Evolutionary conservation across 345 rosid genomes (phyloP).

Genomic region (Passiflora organensis): DNA sequence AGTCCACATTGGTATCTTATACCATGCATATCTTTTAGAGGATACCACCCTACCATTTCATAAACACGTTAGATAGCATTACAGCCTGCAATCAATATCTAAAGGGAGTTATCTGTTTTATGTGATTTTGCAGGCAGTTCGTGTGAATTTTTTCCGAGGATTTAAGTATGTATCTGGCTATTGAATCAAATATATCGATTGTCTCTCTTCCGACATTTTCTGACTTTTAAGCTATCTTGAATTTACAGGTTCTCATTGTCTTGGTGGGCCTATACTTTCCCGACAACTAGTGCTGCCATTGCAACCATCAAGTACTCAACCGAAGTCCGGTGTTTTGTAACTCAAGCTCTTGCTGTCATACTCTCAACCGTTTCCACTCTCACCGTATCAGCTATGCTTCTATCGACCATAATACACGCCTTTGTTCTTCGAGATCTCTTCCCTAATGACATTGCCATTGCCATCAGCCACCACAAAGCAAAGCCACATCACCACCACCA

Average conservation of each 20-base stretch:
- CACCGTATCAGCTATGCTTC: constrained; percentile 43
- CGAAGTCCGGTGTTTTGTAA: constrained; percentile 38
- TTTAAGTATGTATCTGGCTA: constrained; percentile 43
- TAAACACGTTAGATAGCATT: no score
- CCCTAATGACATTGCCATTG: constrained; percentile 66
- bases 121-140: constrained; percentile 56
- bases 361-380: constrained; percentile 47
- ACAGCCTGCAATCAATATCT: no score
- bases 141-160: constrained; percentile 72
- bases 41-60: no score
- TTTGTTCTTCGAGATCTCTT: constrained; percentile 36
- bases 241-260: constrained; percentile 67
- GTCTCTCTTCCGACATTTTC: neutral
- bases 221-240: constrained; percentile 1
- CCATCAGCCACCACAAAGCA: constrained; percentile 53
- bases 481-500: no score
- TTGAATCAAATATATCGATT: neutral
- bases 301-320: constrained; percentile 61
- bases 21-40: no score
- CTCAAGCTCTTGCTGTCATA: constrained; percentile 34
- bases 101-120: no score
- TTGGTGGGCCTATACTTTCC: constrained; percentile 97
- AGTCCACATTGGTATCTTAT: no score
- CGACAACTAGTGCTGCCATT: constrained; percentile 62
- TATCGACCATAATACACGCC: constrained; percentile 40